Evolutionary conservation across 371 early-diverging fungal genomes (phyloP).

Genomic region (Mortierella sp.): DNA sequence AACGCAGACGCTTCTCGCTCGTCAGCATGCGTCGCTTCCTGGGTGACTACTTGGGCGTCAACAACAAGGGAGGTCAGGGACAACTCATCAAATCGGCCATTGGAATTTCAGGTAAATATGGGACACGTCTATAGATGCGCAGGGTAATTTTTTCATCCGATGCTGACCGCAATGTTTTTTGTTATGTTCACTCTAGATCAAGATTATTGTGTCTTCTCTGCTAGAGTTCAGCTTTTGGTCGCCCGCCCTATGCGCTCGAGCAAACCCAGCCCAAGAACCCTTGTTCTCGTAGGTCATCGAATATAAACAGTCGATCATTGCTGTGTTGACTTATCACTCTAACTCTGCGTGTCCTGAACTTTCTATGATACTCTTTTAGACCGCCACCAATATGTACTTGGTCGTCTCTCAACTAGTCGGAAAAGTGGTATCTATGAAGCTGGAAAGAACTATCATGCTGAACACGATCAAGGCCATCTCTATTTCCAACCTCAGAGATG

Average conservation of each 20-base stretch:
- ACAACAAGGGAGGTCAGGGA: conserved; percentile 72
- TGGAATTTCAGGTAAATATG: conserved; percentile 54
- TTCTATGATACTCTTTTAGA: conserved; percentile 53
- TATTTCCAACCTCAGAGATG: conserved; percentile 81
- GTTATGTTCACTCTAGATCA: conserved; percentile 39
- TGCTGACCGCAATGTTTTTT: background rate
- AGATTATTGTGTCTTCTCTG: conserved; percentile 77
- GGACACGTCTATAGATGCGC: background rate
- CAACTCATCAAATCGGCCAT: conserved; percentile 73
- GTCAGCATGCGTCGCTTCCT: conserved; percentile 86
- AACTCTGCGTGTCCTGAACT: no score
- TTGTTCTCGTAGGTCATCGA: conserved; percentile 67
- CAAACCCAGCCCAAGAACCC: conserved; percentile 78
- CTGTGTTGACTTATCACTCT: no score
- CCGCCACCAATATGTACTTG: conserved; percentile 69
- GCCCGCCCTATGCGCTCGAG: conserved; percentile 85
- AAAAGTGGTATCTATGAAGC: conserved; percentile 63
- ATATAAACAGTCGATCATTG: no score
- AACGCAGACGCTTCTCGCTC: conserved; percentile 90
- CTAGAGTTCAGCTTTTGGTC: conserved; percentile 73
- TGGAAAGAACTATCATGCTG: conserved; percentile 65
- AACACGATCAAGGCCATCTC: conserved; percentile 66
- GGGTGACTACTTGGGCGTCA: conserved; percentile 93
- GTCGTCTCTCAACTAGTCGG: conserved; percentile 67
- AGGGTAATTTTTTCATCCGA: background rate